phyloP scores from a whole-genome alignment of 1,284 basidiomycete species.

The Gymnopus androsaceus region DNA sequence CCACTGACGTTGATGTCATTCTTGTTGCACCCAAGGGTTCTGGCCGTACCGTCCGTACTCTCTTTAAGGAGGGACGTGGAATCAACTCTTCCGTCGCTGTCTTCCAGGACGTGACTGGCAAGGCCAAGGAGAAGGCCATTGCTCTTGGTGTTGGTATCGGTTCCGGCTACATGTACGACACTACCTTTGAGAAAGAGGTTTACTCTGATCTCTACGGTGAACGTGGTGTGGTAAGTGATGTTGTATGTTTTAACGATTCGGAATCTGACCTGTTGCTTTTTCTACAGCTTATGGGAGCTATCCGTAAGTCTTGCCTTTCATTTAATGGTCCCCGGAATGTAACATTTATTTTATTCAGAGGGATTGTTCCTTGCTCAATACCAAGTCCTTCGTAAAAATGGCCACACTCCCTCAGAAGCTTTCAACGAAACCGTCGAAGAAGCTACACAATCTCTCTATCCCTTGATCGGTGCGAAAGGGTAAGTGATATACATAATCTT shows the following conservation, averaged over 20 bases:
- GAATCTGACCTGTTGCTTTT: conserved; percentile 19
- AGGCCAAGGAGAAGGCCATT: conserved; percentile 96
- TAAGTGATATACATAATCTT: conserved; percentile 36
- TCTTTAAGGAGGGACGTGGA: conserved; percentile 99
- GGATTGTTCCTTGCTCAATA: conserved; percentile 99
- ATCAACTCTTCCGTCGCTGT: conserved; percentile 92
- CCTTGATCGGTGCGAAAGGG: conserved; percentile 94
- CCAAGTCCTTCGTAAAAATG: conserved; percentile 98
- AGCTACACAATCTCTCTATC: conserved; percentile 98
- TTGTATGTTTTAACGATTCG: conserved; percentile 3
- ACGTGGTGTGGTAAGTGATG: conserved; percentile 88
- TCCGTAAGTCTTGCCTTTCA: conserved; percentile 60
- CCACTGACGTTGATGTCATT: conserved; percentile 96
- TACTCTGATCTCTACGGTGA: conserved; percentile 99
- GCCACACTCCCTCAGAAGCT: conserved; percentile 96
- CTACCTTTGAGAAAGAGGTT: conserved; percentile 99
- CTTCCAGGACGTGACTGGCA: conserved; percentile 94
- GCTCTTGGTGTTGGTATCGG: conserved; percentile 95
- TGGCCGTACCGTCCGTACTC: conserved; percentile 96
- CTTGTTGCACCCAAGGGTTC: conserved; percentile 99
- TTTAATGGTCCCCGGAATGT: neutral
- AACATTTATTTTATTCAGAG: conserved; percentile 50
- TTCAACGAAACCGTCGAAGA: conserved; percentile 99
- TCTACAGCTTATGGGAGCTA: conserved; percentile 92
- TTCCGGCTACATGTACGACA: conserved; percentile 97